Base-by-base conservation (phyloP, 2,329 filamentous ascomycete genomes). In the Paracoccidioides lutzii region DNA sequence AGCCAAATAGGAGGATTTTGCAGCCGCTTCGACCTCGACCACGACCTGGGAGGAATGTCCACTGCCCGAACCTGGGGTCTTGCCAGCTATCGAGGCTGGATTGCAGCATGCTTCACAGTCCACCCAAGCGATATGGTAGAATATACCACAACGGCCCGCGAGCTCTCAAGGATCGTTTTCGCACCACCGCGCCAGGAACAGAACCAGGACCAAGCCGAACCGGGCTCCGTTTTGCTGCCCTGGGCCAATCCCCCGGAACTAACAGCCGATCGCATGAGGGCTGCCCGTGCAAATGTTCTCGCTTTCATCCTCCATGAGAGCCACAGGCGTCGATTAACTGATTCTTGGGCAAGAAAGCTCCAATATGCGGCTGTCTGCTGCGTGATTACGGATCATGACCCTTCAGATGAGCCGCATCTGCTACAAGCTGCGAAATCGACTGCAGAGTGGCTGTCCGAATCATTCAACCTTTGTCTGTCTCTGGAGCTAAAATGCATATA, bases 61-160 rank as follows among this genome's bases (percentile, higher is more conserved):
- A 66, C 73, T n/a, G 71, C 75, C 5, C 76, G 76, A 58, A 71
- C 75, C 6, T 82, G 78, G 76, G 81, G 81, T 2, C 66, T 81
- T 5, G 71, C 75, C 15, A 55, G 44, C 14, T 52, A 58, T 50
- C 42, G 73, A 28, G 74, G 76, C 35, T 72, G 75, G 30, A 64
- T 75, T 12, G 79, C 77, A 4, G 71, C 72, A 3, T 78, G 75
- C 55, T 69, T 76, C 49, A 78, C 76, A 2, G 61, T 79, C 33
- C 78, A 83, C 62, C 80, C 80, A 0, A 77, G 74, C 3, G 76
- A 82, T 62, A 76, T 78, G 68, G 68, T 81, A 12, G 78, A 82
- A 58, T 82, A 82, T 62, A 72, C 73, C 0, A 76, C 76, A 5
- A 65, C 71, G 6, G 71, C 73, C 3, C 72, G 76, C 32, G 73